Evolutionary conservation across 371 early-diverging fungal genomes (phyloP).

Genomic region (Lichtheimia ramosa): DNA sequence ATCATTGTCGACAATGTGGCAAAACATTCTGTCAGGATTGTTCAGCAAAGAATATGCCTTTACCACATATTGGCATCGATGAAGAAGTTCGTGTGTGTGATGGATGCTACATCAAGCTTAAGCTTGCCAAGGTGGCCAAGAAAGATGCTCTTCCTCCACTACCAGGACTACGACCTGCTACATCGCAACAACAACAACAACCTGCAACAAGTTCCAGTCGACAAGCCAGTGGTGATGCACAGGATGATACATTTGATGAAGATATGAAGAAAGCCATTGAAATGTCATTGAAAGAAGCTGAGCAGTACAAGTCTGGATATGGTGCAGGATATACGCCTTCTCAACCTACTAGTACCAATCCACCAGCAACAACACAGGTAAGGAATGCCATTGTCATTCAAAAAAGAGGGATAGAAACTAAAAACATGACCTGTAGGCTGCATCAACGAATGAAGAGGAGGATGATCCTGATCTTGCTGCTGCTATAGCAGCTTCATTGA

Average conservation of each 20-base stretch:
- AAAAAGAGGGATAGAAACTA: no score
- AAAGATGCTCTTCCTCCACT: slow-evolving; percentile 18
- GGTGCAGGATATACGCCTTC: slow-evolving; percentile 35
- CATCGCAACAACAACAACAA: neutral
- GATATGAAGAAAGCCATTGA: slow-evolving; percentile 91
- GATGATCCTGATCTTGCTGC: slow-evolving; percentile 86
- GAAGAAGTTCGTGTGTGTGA: slow-evolving; percentile 94
- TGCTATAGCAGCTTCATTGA: slow-evolving; percentile 92
- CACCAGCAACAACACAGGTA: slow-evolving; percentile 1
- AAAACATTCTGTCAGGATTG: slow-evolving; percentile 91
- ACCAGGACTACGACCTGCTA: slow-evolving; percentile 1
- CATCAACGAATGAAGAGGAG: slow-evolving; percentile 23
- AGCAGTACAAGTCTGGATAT: slow-evolving; percentile 42
- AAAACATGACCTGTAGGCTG: neutral
- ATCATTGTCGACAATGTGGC: slow-evolving; percentile 97
- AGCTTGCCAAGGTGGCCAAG: slow-evolving; percentile 44
- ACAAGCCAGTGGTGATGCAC: neutral
- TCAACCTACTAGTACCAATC: neutral
- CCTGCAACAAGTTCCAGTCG: neutral
- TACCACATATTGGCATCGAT: slow-evolving; percentile 88
- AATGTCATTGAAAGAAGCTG: slow-evolving; percentile 80
- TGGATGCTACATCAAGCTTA: slow-evolving; percentile 76
- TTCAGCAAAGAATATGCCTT: slow-evolving; percentile 79
- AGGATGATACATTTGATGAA: slow-evolving; percentile 68
- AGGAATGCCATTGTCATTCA: no score